A percentile compares a stretch with the other conserved stretches of the same genome.
Evolutionary conservation across 768 basidiomycete species (phyloP).

Genomic region (Pisolithus sp.): DNA sequence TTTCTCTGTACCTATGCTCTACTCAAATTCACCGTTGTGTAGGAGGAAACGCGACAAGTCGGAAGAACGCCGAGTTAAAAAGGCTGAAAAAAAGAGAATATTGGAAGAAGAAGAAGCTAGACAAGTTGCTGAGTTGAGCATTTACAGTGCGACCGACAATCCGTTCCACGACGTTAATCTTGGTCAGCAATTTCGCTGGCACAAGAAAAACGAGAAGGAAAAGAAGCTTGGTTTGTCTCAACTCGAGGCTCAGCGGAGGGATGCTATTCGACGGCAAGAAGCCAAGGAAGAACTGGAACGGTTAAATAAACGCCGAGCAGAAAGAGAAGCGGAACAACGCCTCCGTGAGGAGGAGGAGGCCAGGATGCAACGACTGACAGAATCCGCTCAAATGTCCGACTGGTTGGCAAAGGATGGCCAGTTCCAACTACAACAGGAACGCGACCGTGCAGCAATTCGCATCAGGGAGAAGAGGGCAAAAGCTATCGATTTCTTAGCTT

Average conservation of each 20-base stretch:
- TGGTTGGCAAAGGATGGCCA: conserved; percentile 97
- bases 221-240: conserved; percentile 76
- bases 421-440: conserved; percentile 94
- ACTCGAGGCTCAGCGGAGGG: conserved; percentile 73
- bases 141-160: conserved; percentile 95
- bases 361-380: conserved; percentile 80
- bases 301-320: conserved; percentile 83
- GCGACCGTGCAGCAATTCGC: conserved; percentile 83
- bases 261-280: conserved; percentile 77
- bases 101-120: conserved; percentile 87
- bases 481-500: conserved; percentile 95
- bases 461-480: conserved; percentile 96
- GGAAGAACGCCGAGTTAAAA: conserved; percentile 78
- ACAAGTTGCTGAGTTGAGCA: conserved; percentile 88
- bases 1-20: conserved; percentile 1
- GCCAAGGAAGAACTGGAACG: conserved; percentile 94
- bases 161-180: conserved; percentile 98
- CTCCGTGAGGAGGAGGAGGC: conserved; percentile 91
- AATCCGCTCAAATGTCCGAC: conserved; percentile 96
- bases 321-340: conserved; percentile 84
- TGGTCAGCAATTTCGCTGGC: conserved; percentile 95
- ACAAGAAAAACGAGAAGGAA: conserved; percentile 97
- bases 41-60: conserved; percentile 84
- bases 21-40: conserved; percentile 8
- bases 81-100: conserved; percentile 79